phyloP scores from a whole-genome alignment of 768 basidiomycete species.

The Lentinula sp. region DNA sequence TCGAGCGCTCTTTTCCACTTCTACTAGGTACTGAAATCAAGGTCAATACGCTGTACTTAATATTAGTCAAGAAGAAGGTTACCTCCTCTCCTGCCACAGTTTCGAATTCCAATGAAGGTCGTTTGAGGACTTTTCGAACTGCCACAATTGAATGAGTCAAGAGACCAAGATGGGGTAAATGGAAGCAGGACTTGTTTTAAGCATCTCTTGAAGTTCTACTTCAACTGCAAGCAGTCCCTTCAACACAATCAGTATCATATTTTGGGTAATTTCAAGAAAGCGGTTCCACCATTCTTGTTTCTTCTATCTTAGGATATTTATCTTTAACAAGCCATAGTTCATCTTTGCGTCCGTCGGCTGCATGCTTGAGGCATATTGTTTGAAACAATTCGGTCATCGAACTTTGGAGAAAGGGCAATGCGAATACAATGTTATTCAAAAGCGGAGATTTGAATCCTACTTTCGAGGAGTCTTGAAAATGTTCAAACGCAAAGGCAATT shows the following conservation, averaged over 20 bases:
- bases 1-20: conserved; percentile 53
- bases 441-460: conserved; percentile 59
- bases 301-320: conserved; percentile 44
- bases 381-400: conserved; percentile 48
- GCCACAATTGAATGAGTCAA: neutral
- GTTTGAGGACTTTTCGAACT: conserved; percentile 70
- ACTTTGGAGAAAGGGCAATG: conserved; percentile 59
- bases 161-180: neutral
- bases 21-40: conserved; percentile 61
- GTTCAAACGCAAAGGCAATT: conserved; percentile 58
- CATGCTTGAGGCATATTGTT: conserved; percentile 54
- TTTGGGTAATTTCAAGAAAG: neutral
- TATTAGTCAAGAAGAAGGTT: conserved; percentile 8
- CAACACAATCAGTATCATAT: conserved; percentile 4
- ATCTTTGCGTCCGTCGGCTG: conserved; percentile 61
- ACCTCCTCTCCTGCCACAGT: conserved; percentile 69
- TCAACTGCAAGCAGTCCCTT: conserved; percentile 68
- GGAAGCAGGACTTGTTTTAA: conserved; percentile 49
- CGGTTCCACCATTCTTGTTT: conserved; percentile 48
- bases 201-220: conserved; percentile 65
- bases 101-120: conserved; percentile 69
- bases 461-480: conserved; percentile 31
- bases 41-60: neutral
- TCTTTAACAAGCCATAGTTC: conserved; percentile 57
- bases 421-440: conserved; percentile 62